Evolutionary conservation across 345 rosid species (phyloP), one percentile per base, ranked within the genome.

Genomic region (Gossypium raimondii): DNA sequence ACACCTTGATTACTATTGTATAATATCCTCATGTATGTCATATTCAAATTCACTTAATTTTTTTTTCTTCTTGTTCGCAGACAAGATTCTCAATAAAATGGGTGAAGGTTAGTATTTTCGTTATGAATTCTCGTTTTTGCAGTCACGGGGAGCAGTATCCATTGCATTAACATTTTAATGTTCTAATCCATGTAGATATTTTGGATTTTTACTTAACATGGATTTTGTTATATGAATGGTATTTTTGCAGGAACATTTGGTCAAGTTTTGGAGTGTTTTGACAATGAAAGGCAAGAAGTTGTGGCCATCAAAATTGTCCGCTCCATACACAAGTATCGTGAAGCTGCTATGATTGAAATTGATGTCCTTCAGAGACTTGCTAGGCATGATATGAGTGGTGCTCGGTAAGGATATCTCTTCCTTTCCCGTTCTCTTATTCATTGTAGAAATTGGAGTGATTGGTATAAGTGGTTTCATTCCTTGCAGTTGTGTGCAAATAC

Each of bases 401-500:
- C 84, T 72, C 92, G 89, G 97, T 93, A 83, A 85, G 92, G 75
- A 82, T 78, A 7, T 67, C 29, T 3, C 50, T 64, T n/a, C 76
- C 63, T 62, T 70, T 62, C 70, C 9, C 41, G 2, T 66, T 76
- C 43, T 73, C 57, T 51, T 56, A 76, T 72, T 68, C 45, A 50
- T 58, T 81, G 58, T 74, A 79, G 82, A 80, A 67, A 25, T 72
- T 74, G 29, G 74, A 66, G 58, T 80, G 77, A 75, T 80, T 76
- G 84, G 89, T 84, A 79, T 85, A 86, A 84, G 87, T 48, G 78
- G 78, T 86, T 90, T 88, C 81, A 84, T 91, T 95, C 96, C 84
- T 93, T 93, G 98, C 97, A 93, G 99, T 93, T 95, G 98, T 93
- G 99, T 95, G 86, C 98, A 93, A 88, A 86, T 95, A 89, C 87